Percentiles rank a stretch among this genome's conserved stretches.
These are phyloP conservation scores for Hypoxylon sp. DNA, from an alignment of 2,329 filamentous ascomycete genomes.

Conservation along the genomic window DNA sequence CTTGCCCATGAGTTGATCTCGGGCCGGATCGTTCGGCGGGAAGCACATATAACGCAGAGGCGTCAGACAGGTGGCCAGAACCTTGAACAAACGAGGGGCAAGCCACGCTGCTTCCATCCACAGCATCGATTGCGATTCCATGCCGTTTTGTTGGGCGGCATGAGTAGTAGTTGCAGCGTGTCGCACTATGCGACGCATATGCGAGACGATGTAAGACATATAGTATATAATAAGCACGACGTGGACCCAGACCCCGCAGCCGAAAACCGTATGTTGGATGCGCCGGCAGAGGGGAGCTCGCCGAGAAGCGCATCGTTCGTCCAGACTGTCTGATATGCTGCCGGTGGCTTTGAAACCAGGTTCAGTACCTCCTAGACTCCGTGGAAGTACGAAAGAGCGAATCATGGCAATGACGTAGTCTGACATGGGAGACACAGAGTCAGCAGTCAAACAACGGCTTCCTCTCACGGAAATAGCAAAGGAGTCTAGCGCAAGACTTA, in stretches of 20 bases:
- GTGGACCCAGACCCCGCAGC: slow-evolving; percentile 20
- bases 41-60: slow-evolving; percentile 10
- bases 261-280: slow-evolving; percentile 14
- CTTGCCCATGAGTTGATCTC: slow-evolving; percentile 8
- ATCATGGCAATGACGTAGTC: slow-evolving; percentile 11
- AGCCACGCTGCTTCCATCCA: slow-evolving; percentile 8
- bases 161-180: background rate
- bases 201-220: slow-evolving; percentile 1
- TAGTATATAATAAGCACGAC: slow-evolving; percentile 6
- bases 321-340: slow-evolving; percentile 3
- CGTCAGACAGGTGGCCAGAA: slow-evolving; percentile 7
- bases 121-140: background rate
- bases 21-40: slow-evolving; percentile 11
- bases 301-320: slow-evolving; percentile 7
- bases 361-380: slow-evolving; percentile 13
- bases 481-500: background rate
- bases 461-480: background rate
- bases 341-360: slow-evolving; percentile 21
- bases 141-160: background rate
- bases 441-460: background rate
- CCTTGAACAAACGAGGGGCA: slow-evolving; percentile 3
- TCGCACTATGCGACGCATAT: background rate
- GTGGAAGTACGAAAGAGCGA: slow-evolving; percentile 21
- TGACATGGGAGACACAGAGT: background rate
- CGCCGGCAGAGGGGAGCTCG: slow-evolving; percentile 12